Conservation (phyloP, 1,284 basidiomycete genomes). For the Irpex sp. region DNA sequence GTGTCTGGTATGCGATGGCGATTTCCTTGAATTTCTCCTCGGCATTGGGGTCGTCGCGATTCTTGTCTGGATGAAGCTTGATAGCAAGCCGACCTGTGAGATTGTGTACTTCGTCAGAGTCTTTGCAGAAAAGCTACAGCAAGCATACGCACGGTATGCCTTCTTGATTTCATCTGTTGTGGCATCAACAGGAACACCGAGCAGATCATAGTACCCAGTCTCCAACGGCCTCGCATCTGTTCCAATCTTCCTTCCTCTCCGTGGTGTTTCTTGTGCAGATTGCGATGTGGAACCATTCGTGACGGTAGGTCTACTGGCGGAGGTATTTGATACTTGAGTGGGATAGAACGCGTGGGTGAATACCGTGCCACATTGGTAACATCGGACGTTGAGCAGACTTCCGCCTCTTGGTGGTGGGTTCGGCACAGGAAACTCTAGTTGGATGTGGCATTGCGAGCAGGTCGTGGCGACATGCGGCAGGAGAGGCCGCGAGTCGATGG, state of each 20-base stretch:
- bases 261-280: slow-evolving; percentile 17
- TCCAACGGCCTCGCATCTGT: slow-evolving; percentile 89
- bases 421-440: slow-evolving; percentile 76
- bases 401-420: slow-evolving; percentile 59
- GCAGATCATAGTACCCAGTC: slow-evolving; percentile 84
- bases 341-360: slow-evolving; percentile 64
- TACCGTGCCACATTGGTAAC: slow-evolving; percentile 59
- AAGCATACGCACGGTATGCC: slow-evolving; percentile 71
- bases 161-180: slow-evolving; percentile 91
- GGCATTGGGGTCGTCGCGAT: slow-evolving; percentile 88
- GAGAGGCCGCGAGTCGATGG: slow-evolving; percentile 57
- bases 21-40: slow-evolving; percentile 90
- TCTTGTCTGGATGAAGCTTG: slow-evolving; percentile 91
- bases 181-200: slow-evolving; percentile 74
- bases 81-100: slow-evolving; percentile 82
- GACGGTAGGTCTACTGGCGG: slow-evolving; percentile 5
- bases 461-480: slow-evolving; percentile 60
- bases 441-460: slow-evolving; percentile 58
- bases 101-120: background rate
- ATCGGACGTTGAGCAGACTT: slow-evolving; percentile 66
- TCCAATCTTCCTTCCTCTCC: slow-evolving; percentile 69
- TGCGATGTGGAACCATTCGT: slow-evolving; percentile 21
- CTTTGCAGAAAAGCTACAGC: background rate
- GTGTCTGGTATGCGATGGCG: slow-evolving; percentile 84
- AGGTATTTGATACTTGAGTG: slow-evolving; percentile 42